phyloP scores from a whole-genome alignment of 345 rosid genomes.

The Pistacia integerrima region DNA sequence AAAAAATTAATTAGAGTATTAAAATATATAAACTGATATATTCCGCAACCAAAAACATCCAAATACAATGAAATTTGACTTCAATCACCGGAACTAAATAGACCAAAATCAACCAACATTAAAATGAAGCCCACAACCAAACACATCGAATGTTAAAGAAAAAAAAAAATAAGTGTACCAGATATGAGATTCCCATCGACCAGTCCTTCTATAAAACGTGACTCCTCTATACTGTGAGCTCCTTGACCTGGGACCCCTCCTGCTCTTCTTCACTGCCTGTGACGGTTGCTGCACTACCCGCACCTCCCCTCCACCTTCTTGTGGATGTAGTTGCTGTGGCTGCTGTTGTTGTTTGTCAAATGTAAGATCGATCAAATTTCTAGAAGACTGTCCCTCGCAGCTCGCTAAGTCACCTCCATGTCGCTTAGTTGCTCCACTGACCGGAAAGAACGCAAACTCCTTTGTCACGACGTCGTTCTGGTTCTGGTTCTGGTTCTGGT shows the following conservation, averaged over 20 bases:
- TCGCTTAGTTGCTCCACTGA: slow-evolving; percentile 31
- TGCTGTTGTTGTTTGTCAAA: slow-evolving; percentile 29
- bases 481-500: too few relatives aligned
- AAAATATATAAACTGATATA: not conserved
- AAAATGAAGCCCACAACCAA: not conserved
- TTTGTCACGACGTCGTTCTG: slow-evolving; percentile 44
- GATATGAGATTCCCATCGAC: slow-evolving; percentile 98
- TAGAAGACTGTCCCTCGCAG: slow-evolving; percentile 42
- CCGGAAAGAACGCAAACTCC: slow-evolving; percentile 72
- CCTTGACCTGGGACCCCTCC: slow-evolving; percentile 96
- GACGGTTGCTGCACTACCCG: slow-evolving; percentile 41
- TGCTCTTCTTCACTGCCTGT: slow-evolving; percentile 71
- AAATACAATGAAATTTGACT: not conserved
- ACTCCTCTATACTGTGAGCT: slow-evolving; percentile 97
- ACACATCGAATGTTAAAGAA: not conserved
- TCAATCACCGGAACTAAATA: not conserved
- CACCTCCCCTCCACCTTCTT: slow-evolving; percentile 36
- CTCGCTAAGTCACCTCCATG: slow-evolving; percentile 27
- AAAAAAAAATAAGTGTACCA: slow-evolving; percentile 43
- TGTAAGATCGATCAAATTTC: slow-evolving; percentile 61
- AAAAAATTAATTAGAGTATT: not conserved
- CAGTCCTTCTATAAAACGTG: slow-evolving; percentile 91
- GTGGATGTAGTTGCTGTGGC: not conserved
- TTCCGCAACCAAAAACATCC: not conserved
- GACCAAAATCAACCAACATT: not conserved